phyloP scores from a whole-genome alignment of 345 rosid species.

The Moricandia moricandioides region DNA sequence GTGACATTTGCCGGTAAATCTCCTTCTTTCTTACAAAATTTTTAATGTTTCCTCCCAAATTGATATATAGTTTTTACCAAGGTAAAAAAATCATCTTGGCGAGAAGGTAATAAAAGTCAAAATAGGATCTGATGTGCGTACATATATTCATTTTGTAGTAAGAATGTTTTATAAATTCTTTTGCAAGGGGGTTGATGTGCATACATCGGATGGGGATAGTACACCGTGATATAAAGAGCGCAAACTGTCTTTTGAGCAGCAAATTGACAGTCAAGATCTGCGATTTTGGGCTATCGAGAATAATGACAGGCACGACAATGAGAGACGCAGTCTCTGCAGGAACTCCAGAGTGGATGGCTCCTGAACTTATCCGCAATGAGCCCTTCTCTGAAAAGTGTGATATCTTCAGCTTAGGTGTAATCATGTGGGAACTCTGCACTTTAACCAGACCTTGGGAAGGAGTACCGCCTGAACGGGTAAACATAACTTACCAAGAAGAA shows the following conservation, averaged over 20 bases:
- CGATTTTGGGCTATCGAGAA: slow-evolving; percentile 96
- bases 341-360: slow-evolving; percentile 59
- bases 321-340: slow-evolving; percentile 1
- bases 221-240: slow-evolving; percentile 54
- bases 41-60: neutral
- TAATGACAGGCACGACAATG: slow-evolving; percentile 43
- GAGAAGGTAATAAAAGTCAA: too few species aligned
- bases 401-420: slow-evolving; percentile 97
- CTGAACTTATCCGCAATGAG: slow-evolving; percentile 87
- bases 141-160: neutral
- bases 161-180: too few species aligned
- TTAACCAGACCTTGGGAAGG: slow-evolving; percentile 51
- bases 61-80: too few species aligned
- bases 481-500: slow-evolving; percentile 23
- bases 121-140: too few species aligned
- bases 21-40: neutral
- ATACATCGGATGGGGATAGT: slow-evolving; percentile 94
- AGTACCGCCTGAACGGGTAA: slow-evolving; percentile 83
- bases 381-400: slow-evolving; percentile 97
- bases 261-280: slow-evolving; percentile 91
- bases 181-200: slow-evolving; percentile 94
- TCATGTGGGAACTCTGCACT: slow-evolving; percentile 98
- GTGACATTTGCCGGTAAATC: slow-evolving; percentile 90
- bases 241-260: slow-evolving; percentile 87
- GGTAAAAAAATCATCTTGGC: too few species aligned